These are phyloP conservation scores for Heimioporus sp. DNA, from an alignment of 768 basidiomycete species.

Conservation along the genomic window DNA sequence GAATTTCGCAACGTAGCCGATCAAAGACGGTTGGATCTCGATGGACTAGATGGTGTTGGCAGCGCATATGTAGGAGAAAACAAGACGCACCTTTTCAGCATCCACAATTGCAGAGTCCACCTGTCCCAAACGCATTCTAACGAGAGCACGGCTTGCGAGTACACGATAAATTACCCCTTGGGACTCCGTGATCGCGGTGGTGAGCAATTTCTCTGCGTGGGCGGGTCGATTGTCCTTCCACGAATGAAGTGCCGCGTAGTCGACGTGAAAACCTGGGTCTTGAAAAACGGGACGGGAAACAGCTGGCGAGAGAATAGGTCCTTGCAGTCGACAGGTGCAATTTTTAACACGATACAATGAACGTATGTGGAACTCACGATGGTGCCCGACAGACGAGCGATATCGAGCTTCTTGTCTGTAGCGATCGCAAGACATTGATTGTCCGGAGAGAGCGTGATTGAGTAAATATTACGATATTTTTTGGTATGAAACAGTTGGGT, in stretches of 20 bases:
- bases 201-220: neutral
- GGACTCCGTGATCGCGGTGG: neutral
- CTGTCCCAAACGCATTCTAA: neutral
- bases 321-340: too few species aligned
- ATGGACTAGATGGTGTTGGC: too few species aligned
- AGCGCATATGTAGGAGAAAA: neutral
- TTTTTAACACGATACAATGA: too few species aligned
- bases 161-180: neutral
- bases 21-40: too few species aligned
- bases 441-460: neutral
- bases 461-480: neutral
- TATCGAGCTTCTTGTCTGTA: too few species aligned
- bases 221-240: too few species aligned
- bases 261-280: neutral
- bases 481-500: neutral
- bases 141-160: constrained; percentile 6
- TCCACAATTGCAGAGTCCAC: constrained; percentile 1
- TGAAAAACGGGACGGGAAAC: neutral
- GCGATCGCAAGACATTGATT: neutral
- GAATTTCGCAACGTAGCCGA: too few species aligned
- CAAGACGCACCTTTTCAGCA: constrained; percentile 1
- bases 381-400: too few species aligned
- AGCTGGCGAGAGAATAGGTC: too few species aligned
- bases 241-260: neutral
- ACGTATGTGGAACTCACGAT: too few species aligned